phyloP scores from a whole-genome alignment of 306 rosid genomes.

The Cucumis melo region DNA sequence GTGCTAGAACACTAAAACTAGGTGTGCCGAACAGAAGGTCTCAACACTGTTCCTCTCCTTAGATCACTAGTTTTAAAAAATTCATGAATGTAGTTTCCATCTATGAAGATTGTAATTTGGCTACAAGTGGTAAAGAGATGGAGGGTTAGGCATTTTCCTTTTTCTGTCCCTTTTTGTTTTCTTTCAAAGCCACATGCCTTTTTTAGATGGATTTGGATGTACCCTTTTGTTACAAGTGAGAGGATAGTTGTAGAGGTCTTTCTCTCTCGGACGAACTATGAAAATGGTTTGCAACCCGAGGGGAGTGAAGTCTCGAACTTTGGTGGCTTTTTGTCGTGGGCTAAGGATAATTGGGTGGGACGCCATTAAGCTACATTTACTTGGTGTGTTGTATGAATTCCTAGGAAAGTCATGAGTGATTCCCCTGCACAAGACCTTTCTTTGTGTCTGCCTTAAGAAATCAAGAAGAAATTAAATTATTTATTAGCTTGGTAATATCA shows the following conservation, averaged over 20 bases:
- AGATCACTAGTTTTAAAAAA: not conserved
- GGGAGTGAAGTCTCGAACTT: not conserved
- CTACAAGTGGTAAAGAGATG: not conserved
- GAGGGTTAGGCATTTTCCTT: not conserved
- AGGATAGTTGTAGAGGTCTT: not conserved
- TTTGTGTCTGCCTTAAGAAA: not conserved
- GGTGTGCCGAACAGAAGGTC: not conserved
- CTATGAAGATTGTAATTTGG: not conserved
- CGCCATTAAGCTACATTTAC: not conserved
- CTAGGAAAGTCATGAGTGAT: not conserved
- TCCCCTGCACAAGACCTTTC: not conserved
- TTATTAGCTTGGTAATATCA: not conserved
- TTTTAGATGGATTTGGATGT: not conserved
- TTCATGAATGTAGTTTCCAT: not conserved
- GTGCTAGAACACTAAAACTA: not conserved
- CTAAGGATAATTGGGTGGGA: not conserved
- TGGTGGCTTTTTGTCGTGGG: not conserved
- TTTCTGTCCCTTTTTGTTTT: not conserved
- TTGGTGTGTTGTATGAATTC: not conserved
- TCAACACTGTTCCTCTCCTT: not conserved
- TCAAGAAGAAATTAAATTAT: not conserved
- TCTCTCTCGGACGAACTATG: not conserved
- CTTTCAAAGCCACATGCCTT: not conserved
- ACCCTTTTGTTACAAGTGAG: not conserved
- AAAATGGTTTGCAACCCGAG: not conserved